Evolutionary conservation across 140 eudicot species (phyloP), one percentile per base, ranked within the genome.

Genomic region (Erigeron philadelphicus): DNA sequence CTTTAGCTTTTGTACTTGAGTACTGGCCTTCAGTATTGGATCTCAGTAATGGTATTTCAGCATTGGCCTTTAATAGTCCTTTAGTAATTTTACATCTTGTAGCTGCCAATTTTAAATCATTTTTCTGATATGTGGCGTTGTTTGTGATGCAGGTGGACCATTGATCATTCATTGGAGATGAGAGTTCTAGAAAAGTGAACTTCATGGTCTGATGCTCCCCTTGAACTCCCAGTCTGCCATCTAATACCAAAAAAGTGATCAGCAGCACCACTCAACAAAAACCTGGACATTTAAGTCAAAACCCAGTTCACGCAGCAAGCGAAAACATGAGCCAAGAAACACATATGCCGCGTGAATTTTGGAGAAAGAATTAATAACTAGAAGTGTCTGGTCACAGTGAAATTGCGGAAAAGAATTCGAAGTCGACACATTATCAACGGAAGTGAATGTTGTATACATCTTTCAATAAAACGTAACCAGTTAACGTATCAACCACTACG

Each of bases 181-280:
- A 93, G 95, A 4, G 89, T 89, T 62, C 95, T 97, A 45, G 94
- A 97, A n/a, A 93, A 83, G 74, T 90, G 79, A 52, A 93, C 99
- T 45, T 94, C 99, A 52, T 89, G 99, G 99, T 95, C 95, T 7
- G 97, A 93, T 58, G 81, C 78, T 79, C 87, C 96, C 41, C 95
- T 84, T 21, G 95, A 93, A 66, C 81, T 93, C 82, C 25, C 25
- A 21, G 25, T 21, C 25, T 21, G 25, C 88, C 87, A 72, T 56
- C 82, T 42, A 62, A 63, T 43, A 50, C 35, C 19, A 81, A 74
- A 60, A 83, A 83, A 62, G 70, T 66, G 59, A 74, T 31, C 60
- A 75, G 53, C 53, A 42, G 46, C 58, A 48, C 66, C 67, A 74
- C 70, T 49, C 76, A 73, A 72, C 82, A 21, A 90, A 85, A 72